A percentile compares a stretch with the other conserved stretches of the same genome.
Evolutionary conservation across 2,329 filamentous ascomycete species (phyloP).

Genomic region (Colletotrichum cuscutae): DNA sequence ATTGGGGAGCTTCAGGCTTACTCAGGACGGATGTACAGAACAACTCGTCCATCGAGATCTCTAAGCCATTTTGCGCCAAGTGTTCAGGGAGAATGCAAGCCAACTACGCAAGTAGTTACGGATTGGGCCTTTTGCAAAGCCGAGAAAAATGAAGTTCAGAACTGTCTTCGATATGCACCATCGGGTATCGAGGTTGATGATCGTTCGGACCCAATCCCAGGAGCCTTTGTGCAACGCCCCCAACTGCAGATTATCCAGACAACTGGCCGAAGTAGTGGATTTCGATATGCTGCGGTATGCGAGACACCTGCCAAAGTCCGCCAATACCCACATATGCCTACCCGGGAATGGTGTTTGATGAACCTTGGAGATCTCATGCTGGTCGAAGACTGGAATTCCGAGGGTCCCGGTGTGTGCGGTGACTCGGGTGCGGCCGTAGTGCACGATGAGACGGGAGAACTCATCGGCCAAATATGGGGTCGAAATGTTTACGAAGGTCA

Average conservation of each 20-base stretch:
- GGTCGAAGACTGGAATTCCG: neutral
- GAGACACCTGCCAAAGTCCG: constrained; percentile 1
- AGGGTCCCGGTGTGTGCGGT: neutral
- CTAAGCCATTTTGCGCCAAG: neutral
- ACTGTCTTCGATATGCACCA: constrained; percentile 2
- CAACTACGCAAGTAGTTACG: neutral
- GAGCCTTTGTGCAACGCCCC: neutral
- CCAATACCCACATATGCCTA: neutral
- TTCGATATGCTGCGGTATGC: neutral
- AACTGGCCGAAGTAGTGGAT: neutral
- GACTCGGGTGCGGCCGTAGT: constrained; percentile 12
- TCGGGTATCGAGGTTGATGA: neutral
- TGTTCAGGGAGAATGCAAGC: neutral
- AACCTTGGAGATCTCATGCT: neutral
- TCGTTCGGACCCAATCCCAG: neutral
- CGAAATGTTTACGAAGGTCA: neutral
- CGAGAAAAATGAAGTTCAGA: neutral
- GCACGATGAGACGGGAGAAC: neutral
- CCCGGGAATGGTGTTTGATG: constrained; percentile 15
- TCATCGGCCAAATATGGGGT: constrained; percentile 17
- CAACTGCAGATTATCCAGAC: neutral
- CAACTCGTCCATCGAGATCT: neutral
- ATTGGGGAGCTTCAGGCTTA: neutral
- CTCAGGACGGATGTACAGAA: neutral
- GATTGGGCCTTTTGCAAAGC: constrained; percentile 13